These are phyloP conservation scores for Fusarium xyrophilum DNA, from an alignment of 2,329 filamentous ascomycete species.

Conservation along the genomic window DNA sequence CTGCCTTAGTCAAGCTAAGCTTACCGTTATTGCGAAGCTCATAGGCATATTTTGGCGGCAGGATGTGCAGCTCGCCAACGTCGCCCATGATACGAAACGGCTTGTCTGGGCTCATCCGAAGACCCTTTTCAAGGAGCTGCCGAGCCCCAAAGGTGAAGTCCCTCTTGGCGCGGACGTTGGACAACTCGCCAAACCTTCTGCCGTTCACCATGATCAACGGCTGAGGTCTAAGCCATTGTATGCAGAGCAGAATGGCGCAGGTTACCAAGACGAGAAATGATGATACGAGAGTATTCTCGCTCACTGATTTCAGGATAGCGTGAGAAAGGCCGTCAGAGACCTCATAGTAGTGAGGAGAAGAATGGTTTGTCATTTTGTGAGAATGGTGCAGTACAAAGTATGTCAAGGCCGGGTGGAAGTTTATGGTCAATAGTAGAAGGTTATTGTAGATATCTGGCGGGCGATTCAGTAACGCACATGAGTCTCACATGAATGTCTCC, in stretches of 20 bases:
- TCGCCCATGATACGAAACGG: background rate
- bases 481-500: too few species aligned
- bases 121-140: background rate
- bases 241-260: background rate
- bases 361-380: background rate
- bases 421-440: rapidly evolving
- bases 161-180: background rate
- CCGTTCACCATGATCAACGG: background rate
- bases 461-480: too few species aligned
- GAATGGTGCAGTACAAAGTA: rapidly evolving
- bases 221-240: background rate
- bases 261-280: background rate
- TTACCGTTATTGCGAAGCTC: background rate
- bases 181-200: background rate
- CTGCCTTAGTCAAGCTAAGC: background rate
- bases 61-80: background rate
- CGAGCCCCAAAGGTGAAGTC: background rate
- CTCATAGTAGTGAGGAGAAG: background rate
- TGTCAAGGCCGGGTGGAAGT: rapidly evolving
- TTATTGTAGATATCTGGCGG: rapidly evolving
- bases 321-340: background rate
- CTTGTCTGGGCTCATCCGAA: rapidly evolving
- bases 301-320: rapidly evolving
- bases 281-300: background rate
- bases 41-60: background rate